Conservation (phyloP, 306 rosid species). For the Crataegus laevigata region DNA sequence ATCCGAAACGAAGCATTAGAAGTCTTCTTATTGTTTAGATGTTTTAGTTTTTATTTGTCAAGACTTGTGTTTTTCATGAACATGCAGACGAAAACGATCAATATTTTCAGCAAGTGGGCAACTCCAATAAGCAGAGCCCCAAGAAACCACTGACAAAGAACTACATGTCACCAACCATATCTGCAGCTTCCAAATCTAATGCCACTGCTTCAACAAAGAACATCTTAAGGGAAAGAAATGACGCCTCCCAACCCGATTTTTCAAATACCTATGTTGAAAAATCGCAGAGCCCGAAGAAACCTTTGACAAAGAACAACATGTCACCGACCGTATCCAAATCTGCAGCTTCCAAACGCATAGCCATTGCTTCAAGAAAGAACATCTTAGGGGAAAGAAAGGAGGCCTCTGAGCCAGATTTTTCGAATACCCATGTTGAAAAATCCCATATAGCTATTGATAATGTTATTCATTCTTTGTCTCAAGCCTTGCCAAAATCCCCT, state of each 20-base stretch:
- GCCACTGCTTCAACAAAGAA: slow-evolving; percentile 15
- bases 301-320: slow-evolving; percentile 24
- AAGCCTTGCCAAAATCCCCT: background rate
- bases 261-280: slow-evolving; percentile 6
- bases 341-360: slow-evolving; percentile 28
- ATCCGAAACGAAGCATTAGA: background rate
- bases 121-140: background rate
- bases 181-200: slow-evolving; percentile 29
- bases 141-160: slow-evolving; percentile 19
- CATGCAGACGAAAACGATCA: slow-evolving; percentile 26
- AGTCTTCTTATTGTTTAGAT: background rate
- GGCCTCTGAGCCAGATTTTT: background rate
- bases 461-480: background rate
- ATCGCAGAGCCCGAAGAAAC: slow-evolving; percentile 7
- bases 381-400: slow-evolving; percentile 30
- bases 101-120: slow-evolving; percentile 10
- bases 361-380: slow-evolving; percentile 12
- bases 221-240: slow-evolving; percentile 28
- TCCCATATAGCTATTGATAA: background rate
- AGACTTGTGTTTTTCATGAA: background rate
- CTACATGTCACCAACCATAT: slow-evolving; percentile 25
- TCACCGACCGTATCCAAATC: slow-evolving; percentile 11
- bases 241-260: background rate
- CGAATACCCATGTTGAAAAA: slow-evolving; percentile 5
- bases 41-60: background rate